Evolutionary conservation across 768 basidiomycete species (phyloP).

Genomic region (Lactifluus pinguis): DNA sequence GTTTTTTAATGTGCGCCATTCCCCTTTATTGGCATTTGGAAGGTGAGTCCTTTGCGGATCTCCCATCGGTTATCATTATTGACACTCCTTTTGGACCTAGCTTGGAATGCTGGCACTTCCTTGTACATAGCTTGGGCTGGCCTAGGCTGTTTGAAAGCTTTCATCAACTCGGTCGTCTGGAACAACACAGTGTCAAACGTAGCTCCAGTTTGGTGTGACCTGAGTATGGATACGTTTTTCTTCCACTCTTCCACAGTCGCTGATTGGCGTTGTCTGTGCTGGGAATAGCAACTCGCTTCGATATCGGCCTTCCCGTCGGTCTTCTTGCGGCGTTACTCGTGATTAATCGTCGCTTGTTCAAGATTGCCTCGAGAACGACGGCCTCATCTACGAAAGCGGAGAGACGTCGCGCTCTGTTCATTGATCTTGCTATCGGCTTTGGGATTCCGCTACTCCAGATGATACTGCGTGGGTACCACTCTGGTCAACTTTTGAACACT

Average conservation of each 20-base stretch:
- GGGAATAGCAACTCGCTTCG: conserved; percentile 25
- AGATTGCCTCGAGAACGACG: conserved; percentile 14
- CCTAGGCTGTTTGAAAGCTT: conserved; percentile 45
- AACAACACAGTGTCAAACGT: conserved; percentile 40
- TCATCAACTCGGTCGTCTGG: conserved; percentile 68
- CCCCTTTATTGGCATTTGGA: conserved; percentile 51
- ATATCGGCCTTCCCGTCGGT: conserved; percentile 22
- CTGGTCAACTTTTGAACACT: background rate
- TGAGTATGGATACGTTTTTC: conserved; percentile 31
- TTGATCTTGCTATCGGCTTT: conserved; percentile 12
- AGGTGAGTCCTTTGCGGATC: conserved; percentile 21
- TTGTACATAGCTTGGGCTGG: conserved; percentile 62
- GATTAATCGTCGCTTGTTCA: conserved; percentile 29
- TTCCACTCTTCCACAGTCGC: background rate
- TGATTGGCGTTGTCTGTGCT: background rate
- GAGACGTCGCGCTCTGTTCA: background rate
- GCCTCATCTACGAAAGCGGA: conserved; percentile 1
- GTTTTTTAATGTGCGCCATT: conserved; percentile 39
- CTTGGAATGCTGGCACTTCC: conserved; percentile 65
- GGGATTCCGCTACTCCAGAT: conserved; percentile 22
- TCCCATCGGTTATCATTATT: background rate
- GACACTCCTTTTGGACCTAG: conserved; percentile 21
- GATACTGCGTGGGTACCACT: conserved; percentile 23
- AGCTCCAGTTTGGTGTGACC: conserved; percentile 48
- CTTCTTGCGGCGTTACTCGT: conserved; percentile 31